These are phyloP conservation scores for Tolypocladium ophioglossoides DNA, from an alignment of 2,329 filamentous ascomycete genomes.

Conservation along the genomic window DNA sequence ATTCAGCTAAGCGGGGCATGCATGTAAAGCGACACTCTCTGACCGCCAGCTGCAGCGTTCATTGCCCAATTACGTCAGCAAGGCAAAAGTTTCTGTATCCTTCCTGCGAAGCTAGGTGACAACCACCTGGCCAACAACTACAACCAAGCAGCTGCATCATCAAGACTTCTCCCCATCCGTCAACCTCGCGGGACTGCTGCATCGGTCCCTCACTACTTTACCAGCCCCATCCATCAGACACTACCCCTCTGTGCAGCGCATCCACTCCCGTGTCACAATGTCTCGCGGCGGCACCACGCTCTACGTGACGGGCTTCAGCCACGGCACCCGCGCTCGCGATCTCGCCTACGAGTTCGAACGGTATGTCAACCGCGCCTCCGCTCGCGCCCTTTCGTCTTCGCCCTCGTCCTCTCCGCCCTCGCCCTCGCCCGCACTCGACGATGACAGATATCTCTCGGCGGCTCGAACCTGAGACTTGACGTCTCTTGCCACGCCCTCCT, in stretches of 20 bases:
- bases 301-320: slow-evolving; percentile 98
- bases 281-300: slow-evolving; percentile 90
- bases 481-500: slow-evolving; percentile 7
- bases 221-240: not conserved
- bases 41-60: not conserved
- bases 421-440: slow-evolving; percentile 27
- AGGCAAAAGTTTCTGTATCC: slow-evolving; percentile 9
- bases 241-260: not conserved
- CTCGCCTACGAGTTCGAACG: slow-evolving; percentile 99
- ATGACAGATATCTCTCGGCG: slow-evolving; percentile 14
- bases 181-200: slow-evolving; percentile 1
- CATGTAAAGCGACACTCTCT: not conserved
- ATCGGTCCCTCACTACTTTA: slow-evolving; percentile 3
- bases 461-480: slow-evolving; percentile 15
- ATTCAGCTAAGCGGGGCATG: not conserved
- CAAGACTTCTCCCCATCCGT: not conserved
- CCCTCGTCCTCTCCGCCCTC: slow-evolving; percentile 27
- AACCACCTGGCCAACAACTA: too few species aligned
- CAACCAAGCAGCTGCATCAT: slow-evolving; percentile 2
- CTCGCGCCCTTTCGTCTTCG: slow-evolving; percentile 22
- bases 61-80: slow-evolving; percentile 9
- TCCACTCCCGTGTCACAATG: slow-evolving; percentile 41
- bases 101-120: too few species aligned
- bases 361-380: slow-evolving; percentile 63
- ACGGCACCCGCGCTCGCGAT: slow-evolving; percentile 96